Evolutionary conservation across 2,329 filamentous ascomycete species (phyloP).

Genomic region (Cladosporium sp.): DNA sequence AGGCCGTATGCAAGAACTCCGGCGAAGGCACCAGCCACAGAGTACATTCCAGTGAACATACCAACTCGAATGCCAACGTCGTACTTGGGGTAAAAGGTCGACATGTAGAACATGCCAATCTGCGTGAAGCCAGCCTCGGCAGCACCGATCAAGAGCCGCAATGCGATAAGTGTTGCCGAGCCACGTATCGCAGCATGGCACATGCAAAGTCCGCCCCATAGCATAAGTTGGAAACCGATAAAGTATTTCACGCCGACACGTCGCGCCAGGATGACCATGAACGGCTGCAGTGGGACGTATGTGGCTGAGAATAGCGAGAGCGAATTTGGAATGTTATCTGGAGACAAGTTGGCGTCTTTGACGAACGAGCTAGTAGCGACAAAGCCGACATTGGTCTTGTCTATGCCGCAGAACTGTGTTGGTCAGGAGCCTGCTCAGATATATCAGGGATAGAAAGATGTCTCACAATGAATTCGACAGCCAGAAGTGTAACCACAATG

Average conservation of each 20-base stretch:
- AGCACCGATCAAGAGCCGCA: not conserved
- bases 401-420: not conserved
- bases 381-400: not conserved
- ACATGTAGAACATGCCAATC: constrained; percentile 7
- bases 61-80: not conserved
- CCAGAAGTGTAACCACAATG: not conserved
- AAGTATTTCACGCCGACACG: constrained; percentile 2
- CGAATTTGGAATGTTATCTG: not conserved
- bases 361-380: constrained; percentile 2
- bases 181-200: not conserved
- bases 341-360: not conserved
- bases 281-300: not conserved
- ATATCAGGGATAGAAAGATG: not conserved
- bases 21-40: constrained; percentile 1
- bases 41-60: constrained; percentile 3
- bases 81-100: constrained; percentile 1
- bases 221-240: not conserved
- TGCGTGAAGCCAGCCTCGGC: constrained; percentile 1
- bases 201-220: constrained; percentile 4
- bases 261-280: constrained; percentile 1
- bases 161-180: not conserved
- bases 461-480: not conserved
- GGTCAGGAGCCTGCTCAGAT: not conserved
- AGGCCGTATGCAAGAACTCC: constrained; percentile 1
- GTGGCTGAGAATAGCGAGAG: constrained; percentile 5